A percentile compares a stretch with the other conserved stretches of the same genome.
Conservation (phyloP, 2,329 filamentous ascomycete genomes). For the Colletotrichum somersetense region DNA sequence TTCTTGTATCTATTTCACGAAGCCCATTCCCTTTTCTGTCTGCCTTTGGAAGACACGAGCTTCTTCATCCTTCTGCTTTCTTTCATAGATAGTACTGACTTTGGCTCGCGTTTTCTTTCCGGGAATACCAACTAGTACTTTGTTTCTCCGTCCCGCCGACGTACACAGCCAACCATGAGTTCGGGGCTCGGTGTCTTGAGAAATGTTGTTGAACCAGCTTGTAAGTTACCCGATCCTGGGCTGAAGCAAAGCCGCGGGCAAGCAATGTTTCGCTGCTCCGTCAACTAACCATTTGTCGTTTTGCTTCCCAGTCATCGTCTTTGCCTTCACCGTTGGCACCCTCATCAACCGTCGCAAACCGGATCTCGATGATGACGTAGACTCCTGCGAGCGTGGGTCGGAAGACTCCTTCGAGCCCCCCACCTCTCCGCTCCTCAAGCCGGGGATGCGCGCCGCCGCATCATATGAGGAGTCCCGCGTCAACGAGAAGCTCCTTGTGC, state of each 20-base stretch:
- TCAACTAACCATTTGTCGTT: not conserved
- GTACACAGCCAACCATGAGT: constrained; percentile 24
- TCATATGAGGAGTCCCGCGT: constrained; percentile 37
- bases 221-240: constrained; percentile 15
- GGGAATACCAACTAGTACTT: not conserved
- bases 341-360: constrained; percentile 41
- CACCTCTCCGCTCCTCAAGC: constrained; percentile 37
- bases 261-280: not conserved
- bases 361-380: constrained; percentile 31
- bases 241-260: no score
- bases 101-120: not conserved
- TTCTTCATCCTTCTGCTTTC: not conserved
- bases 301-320: constrained; percentile 32
- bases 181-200: constrained; percentile 32
- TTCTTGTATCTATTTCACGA: constrained; percentile 14
- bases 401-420: constrained; percentile 31
- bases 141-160: not conserved
- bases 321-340: constrained; percentile 38
- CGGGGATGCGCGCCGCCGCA: constrained; percentile 33
- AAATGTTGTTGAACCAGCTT: constrained; percentile 38
- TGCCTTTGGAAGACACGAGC: not conserved
- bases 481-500: constrained; percentile 36
- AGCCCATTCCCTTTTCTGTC: constrained; percentile 18
- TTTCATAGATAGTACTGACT: not conserved
- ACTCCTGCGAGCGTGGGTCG: constrained; percentile 32